Conservation (phyloP, 768 basidiomycete species). For the Trichaptum fuscoviolaceum region DNA sequence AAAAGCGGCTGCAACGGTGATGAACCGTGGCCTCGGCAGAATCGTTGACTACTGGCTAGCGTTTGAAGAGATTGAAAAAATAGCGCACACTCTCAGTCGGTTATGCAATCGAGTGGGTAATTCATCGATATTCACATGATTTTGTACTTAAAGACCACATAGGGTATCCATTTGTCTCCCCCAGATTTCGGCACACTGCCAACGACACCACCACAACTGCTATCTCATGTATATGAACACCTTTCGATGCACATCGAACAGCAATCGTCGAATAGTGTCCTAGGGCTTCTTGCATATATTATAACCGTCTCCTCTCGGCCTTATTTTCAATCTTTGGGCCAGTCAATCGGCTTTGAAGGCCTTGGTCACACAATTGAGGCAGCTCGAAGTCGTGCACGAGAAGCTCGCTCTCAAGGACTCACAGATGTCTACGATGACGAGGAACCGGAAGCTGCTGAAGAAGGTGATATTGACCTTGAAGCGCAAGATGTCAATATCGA, state of each 20-base stretch:
- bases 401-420: slow-evolving; percentile 22
- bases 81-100: slow-evolving; percentile 46
- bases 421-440: slow-evolving; percentile 30
- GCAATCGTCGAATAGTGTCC: slow-evolving; percentile 42
- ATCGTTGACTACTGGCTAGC: slow-evolving; percentile 33
- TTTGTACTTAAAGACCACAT: slow-evolving; percentile 21
- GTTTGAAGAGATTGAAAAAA: slow-evolving; percentile 44
- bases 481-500: slow-evolving; percentile 8
- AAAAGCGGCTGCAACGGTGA: slow-evolving; percentile 13
- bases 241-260: slow-evolving; percentile 49
- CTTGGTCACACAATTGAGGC: slow-evolving; percentile 7
- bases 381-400: slow-evolving; percentile 4
- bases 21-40: slow-evolving; percentile 11
- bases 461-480: background rate
- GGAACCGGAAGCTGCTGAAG: slow-evolving; percentile 11
- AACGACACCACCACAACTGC: slow-evolving; percentile 35
- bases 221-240: slow-evolving; percentile 57
- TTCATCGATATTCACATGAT: background rate
- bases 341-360: slow-evolving; percentile 49
- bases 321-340: slow-evolving; percentile 54
- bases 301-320: slow-evolving; percentile 57
- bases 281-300: slow-evolving; percentile 61
- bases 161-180: slow-evolving; percentile 35
- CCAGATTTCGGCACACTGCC: slow-evolving; percentile 26
- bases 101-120: slow-evolving; percentile 52